Evolutionary conservation across 768 basidiomycete species (phyloP).

Genomic region (Trametes cinnabarina): DNA sequence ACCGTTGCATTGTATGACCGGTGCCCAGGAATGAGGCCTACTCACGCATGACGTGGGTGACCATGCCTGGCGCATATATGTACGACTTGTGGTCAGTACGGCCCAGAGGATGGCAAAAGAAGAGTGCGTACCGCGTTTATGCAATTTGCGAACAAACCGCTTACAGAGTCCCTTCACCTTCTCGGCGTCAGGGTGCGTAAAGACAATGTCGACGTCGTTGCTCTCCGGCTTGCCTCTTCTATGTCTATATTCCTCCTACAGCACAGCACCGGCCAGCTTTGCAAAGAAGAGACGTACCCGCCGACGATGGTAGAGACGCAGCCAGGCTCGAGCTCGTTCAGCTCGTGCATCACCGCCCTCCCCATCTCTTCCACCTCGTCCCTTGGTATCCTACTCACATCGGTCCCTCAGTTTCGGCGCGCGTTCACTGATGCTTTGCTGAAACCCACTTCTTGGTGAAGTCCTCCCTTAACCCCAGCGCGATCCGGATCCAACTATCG

Average conservation of each 20-base stretch:
- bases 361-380: constrained; percentile 79
- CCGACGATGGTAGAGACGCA: constrained; percentile 77
- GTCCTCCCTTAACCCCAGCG: constrained; percentile 58
- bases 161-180: constrained; percentile 63
- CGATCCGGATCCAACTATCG: constrained; percentile 51
- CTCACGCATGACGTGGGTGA: constrained; percentile 83
- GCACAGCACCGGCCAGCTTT: not conserved
- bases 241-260: constrained; percentile 49
- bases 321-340: constrained; percentile 60
- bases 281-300: constrained; percentile 51
- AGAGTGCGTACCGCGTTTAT: constrained; percentile 48
- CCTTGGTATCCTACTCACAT: constrained; percentile 64
- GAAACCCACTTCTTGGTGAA: constrained; percentile 48
- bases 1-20: constrained; percentile 39
- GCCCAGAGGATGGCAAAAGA: not conserved
- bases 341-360: constrained; percentile 61
- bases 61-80: constrained; percentile 45
- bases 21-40: constrained; percentile 39
- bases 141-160: constrained; percentile 54
- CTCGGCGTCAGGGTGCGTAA: constrained; percentile 62
- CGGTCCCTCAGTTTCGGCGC: too few species aligned
- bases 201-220: constrained; percentile 88
- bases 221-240: constrained; percentile 78
- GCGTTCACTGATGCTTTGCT: too few species aligned
- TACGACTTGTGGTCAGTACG: not conserved